Evolutionary conservation across 371 early-diverging fungal species (phyloP).

Genomic region (Batrachochytrium dendrobatidis): DNA sequence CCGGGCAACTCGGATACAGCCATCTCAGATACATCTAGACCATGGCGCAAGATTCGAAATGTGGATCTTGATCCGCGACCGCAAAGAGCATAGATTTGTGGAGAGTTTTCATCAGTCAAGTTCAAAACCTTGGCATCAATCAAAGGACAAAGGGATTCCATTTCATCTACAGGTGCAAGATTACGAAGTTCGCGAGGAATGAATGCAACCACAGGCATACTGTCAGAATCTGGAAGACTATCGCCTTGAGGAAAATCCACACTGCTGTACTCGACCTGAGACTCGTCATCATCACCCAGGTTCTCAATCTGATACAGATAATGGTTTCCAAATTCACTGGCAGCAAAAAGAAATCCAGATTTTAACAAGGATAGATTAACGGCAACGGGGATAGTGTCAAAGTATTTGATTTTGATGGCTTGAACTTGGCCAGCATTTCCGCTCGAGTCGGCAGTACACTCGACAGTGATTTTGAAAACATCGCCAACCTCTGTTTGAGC

Average conservation of each 20-base stretch:
- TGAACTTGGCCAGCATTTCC: constrained; percentile 31
- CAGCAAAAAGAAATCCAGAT: constrained; percentile 88
- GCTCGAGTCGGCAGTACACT: constrained; percentile 55
- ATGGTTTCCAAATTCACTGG: constrained; percentile 88
- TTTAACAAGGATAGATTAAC: constrained; percentile 76
- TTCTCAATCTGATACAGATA: constrained; percentile 86
- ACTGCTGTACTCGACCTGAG: constrained; percentile 65
- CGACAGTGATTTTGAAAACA: constrained; percentile 88
- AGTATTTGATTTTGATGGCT: constrained; percentile 70
- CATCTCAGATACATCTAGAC: constrained; percentile 83
- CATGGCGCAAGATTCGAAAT: constrained; percentile 85
- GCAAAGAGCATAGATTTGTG: constrained; percentile 84
- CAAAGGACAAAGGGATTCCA: constrained; percentile 77
- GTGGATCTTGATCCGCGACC: constrained; percentile 78
- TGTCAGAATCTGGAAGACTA: constrained; percentile 42
- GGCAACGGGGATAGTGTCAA: constrained; percentile 86
- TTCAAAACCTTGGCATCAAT: constrained; percentile 68
- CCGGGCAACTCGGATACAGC: constrained; percentile 90
- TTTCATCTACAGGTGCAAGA: constrained; percentile 78
- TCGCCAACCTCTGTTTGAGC: constrained; percentile 92
- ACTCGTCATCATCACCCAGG: constrained; percentile 82
- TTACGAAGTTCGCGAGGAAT: constrained; percentile 76
- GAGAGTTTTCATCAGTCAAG: constrained; percentile 83
- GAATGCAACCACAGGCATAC: constrained; percentile 57
- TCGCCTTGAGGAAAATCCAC: constrained; percentile 53